Conservation (phyloP, 768 basidiomycete genomes). For the Kwoniella sp. region DNA sequence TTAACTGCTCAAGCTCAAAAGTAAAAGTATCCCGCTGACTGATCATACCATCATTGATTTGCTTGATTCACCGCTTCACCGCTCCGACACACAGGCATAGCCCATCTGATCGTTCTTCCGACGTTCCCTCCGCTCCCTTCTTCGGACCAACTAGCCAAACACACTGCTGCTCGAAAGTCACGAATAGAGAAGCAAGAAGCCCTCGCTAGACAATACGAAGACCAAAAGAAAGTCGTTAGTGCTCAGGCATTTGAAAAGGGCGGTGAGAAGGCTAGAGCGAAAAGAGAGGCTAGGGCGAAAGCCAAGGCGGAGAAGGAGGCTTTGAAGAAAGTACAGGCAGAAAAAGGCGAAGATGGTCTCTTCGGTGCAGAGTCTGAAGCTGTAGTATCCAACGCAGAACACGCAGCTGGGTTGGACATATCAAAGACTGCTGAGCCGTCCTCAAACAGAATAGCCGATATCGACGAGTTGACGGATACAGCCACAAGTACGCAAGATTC, state of each 20-base stretch:
- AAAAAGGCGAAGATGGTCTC: conserved; percentile 2
- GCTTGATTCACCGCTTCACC: no score
- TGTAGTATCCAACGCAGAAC: no score
- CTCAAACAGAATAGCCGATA: no score
- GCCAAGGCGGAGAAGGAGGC: conserved; percentile 42
- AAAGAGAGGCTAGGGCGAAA: conserved; percentile 64
- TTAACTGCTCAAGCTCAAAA: no score
- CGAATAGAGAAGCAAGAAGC: conserved; percentile 55
- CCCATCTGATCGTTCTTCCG: conserved; percentile 72
- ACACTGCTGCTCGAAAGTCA: conserved; percentile 33
- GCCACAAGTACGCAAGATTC: no score
- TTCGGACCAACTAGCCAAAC: conserved; percentile 57
- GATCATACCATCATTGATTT: no score
- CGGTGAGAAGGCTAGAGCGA: conserved; percentile 68
- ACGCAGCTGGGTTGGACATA: no score
- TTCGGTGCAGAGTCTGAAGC: conserved; percentile 1
- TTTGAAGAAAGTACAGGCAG: background rate
- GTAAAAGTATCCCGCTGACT: no score
- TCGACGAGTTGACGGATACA: no score
- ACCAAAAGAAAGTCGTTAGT: conserved; percentile 23
- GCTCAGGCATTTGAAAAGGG: conserved; percentile 47
- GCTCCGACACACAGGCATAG: conserved; percentile 62
- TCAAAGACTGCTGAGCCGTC: background rate
- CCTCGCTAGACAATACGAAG: conserved; percentile 61
- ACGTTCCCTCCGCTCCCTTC: conserved; percentile 60